These are phyloP conservation scores for Backusella circina DNA, from an alignment of 192 early-diverging fungal genomes.

Conservation along the genomic window DNA sequence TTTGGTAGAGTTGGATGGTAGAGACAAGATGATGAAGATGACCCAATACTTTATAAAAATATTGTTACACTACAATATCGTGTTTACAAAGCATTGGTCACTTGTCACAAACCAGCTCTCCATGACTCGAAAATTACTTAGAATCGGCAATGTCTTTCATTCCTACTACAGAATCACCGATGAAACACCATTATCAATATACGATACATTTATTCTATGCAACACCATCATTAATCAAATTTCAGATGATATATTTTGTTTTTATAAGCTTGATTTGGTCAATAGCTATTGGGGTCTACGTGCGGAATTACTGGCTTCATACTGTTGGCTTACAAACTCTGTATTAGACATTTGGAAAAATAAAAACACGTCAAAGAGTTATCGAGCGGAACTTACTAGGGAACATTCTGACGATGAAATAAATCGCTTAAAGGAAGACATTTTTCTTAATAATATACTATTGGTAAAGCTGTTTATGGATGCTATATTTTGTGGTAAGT, in stretches of 20 bases:
- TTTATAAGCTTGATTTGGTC: slow-evolving; percentile 68
- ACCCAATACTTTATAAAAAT: slow-evolving; percentile 76
- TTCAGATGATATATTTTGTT: slow-evolving; percentile 73
- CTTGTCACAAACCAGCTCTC: slow-evolving; percentile 65
- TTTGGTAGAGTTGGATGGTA: slow-evolving; percentile 70
- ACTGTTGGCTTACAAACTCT: slow-evolving; percentile 68
- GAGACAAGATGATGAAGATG: slow-evolving; percentile 83
- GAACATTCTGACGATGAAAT: slow-evolving; percentile 6
- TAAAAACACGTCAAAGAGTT: slow-evolving; percentile 16
- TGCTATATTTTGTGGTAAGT: slow-evolving; percentile 70
- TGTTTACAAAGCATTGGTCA: slow-evolving; percentile 32
- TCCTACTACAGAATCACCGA: slow-evolving; percentile 49
- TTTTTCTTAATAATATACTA: slow-evolving; percentile 36
- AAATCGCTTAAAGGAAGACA: slow-evolving; percentile 12
- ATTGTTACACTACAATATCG: slow-evolving; percentile 46
- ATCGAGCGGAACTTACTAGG: slow-evolving; percentile 2
- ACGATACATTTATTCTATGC: slow-evolving; percentile 4
- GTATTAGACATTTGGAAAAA: slow-evolving; percentile 60
- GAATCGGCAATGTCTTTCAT: slow-evolving; percentile 67
- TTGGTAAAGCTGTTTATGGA: slow-evolving; percentile 66
- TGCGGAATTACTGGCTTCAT: slow-evolving; percentile 57
- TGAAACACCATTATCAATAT: not conserved
- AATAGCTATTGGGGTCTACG: slow-evolving; percentile 44
- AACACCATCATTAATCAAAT: slow-evolving; percentile 54
- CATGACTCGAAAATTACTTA: slow-evolving; percentile 68